Base-by-base conservation (phyloP, 2,329 filamentous ascomycete species). In the Fusarium sp. region DNA sequence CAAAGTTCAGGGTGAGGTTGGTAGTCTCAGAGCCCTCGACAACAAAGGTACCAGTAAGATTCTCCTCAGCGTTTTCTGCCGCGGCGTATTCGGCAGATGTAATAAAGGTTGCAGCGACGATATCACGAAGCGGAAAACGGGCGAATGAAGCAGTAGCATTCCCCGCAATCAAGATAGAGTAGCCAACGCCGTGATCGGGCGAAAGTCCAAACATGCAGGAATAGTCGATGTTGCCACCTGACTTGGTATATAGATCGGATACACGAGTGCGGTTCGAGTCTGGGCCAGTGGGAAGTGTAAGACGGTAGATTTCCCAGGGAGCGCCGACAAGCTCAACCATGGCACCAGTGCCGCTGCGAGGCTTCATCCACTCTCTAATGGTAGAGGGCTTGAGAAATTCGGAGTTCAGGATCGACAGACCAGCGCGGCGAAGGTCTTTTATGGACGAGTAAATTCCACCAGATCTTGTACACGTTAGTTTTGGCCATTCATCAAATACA, bases 141-240 rank as follows among this genome's bases (percentile, higher is more conserved):
- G 57, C 72, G 26, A 9, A 28, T 0, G 44, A 10, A 8, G 72
- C 58, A 3, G 75, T 72, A 0, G 66, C 67, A 0, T 51, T 31
- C 0, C 77, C 75, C 2, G 75, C 76, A 3, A 74, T 43, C 17
- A 79, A 36, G 10, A 79, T 40, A 9, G 73, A 70, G 49, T 74
- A 78, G 7, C 69, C 69, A 6, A 72, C 42, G 2, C 69, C 69
- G 7, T 72, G 70, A 7, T 72, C 69, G 0, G 69, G 69, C 1
- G 70, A 61, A 2, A 72, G 45, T 2, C 58, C 64, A 4, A 72
- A 33, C 0, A 60, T 51, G 2, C 53, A 56, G 3, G 66, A 65
- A 10, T 71, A 72, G 3, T 56, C 63, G 2, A 7, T 8, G 0
- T 61, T 72, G 3, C 70, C 69, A 0, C 69, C 69, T 1, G 56